Base-by-base conservation (phyloP, 1,284 basidiomycete genomes). In the Malassezia globosa region DNA sequence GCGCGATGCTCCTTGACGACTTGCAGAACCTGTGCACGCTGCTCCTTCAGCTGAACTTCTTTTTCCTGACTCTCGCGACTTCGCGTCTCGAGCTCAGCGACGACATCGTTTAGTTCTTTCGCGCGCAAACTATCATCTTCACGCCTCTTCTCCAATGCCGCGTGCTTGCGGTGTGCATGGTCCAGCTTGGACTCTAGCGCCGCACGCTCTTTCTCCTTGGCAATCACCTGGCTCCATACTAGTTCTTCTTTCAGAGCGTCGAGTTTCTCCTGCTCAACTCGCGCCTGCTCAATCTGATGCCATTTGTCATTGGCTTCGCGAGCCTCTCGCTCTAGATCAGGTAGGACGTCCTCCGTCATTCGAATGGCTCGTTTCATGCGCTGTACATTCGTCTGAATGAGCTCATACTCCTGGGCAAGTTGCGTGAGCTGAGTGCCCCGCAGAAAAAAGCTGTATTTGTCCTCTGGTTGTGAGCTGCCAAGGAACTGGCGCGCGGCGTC, bases 371-470 rank as follows among this genome's bases (percentile, higher is more conserved):
- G 51, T 33, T 54, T 54, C 55, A 67, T 69, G 43, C 55, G 56
- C 25, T 55, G 43, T 4, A 69, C 46, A 37, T 67, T 60, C 4
- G 43, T 46, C 23, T 82, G 73, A 60, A 85, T 84, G 2, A 78
- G 76, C 33, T 84, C 80, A 68, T 97, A 97, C 68, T 90, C 85
- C 23, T 86, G 81, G 5, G 80, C 81, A 19, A 99, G 81, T 64
- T 90, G 84, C 27, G 81, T 81, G 22, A 99, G 81, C 60, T 89
- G 86, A 0, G 92, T 97, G 7, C 94, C 94, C 25, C 82, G 80
- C 36, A 96, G 78, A 78, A 96, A 97, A 72, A 96, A 89, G 25
- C 53, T 66, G 8, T 97, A 97, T 71, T 95, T 89, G 72, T 90
- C 85, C n/a, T 77, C 72, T 2, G 86, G 80, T 41, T 82, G 79